phyloP scores from a whole-genome alignment of 345 rosid species.

The Gossypium thurberi region DNA sequence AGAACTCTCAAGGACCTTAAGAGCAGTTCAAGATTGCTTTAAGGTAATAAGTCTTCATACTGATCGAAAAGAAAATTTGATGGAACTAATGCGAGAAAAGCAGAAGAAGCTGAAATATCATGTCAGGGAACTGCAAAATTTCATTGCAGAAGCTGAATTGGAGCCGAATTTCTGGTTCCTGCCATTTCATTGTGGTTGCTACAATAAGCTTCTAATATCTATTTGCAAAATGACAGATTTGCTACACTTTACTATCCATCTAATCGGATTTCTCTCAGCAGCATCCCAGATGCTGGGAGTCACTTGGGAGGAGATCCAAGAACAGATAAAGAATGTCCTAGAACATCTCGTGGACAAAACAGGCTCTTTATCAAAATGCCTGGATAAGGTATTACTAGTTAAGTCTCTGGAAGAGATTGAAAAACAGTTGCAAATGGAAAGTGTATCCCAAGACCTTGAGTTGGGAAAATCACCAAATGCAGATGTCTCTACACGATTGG shows the following conservation, averaged over 20 bases:
- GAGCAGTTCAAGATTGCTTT: constrained; percentile 38
- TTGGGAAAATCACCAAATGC: constrained; percentile 35
- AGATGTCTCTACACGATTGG: constrained; percentile 5
- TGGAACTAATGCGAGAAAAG: constrained; percentile 26
- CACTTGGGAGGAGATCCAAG: constrained; percentile 31
- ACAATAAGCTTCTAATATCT: constrained; percentile 30
- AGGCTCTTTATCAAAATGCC: constrained; percentile 32
- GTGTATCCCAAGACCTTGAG: constrained; percentile 39
- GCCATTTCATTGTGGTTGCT: constrained; percentile 54
- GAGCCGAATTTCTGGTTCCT: constrained; percentile 86
- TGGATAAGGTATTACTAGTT: constrained; percentile 25
- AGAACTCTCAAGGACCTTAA: constrained; percentile 42
- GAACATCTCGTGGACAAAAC: constrained; percentile 34
- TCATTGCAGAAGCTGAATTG: constrained; percentile 63
- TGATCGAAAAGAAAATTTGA: constrained; percentile 9
- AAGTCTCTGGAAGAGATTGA: constrained; percentile 29
- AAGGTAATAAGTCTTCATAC: constrained; percentile 30
- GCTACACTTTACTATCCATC: constrained; percentile 27
- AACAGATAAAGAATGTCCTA: constrained; percentile 30
- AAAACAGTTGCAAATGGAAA: constrained; percentile 30
- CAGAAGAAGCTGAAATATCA: constrained; percentile 42
- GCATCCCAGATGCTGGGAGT: constrained; percentile 14
- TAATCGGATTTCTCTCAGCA: constrained; percentile 30
- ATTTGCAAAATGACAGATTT: constrained; percentile 40
- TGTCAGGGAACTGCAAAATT: constrained; percentile 38